phyloP scores from a whole-genome alignment of 768 basidiomycete genomes.

The Leccinellum luteum region DNA sequence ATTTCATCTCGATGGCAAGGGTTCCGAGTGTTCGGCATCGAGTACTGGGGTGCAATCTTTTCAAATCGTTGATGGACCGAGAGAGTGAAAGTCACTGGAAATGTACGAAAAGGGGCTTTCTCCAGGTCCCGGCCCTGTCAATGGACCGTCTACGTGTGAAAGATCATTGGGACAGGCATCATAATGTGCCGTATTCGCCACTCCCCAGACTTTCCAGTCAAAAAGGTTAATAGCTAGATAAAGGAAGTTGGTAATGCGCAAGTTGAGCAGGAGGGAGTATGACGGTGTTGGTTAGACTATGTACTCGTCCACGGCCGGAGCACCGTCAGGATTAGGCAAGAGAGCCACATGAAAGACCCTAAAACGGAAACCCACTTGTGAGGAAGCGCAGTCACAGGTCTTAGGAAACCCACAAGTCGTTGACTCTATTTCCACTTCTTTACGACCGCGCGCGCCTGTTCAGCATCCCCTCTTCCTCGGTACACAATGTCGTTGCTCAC shows the following conservation, averaged over 20 bases:
- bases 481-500: constrained; percentile 59
- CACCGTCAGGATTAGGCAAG: not conserved
- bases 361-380: constrained; percentile 24
- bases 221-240: not conserved
- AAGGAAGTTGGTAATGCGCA: not conserved
- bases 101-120: not conserved
- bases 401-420: constrained; percentile 18
- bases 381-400: constrained; percentile 31
- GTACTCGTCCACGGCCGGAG: not conserved
- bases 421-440: constrained; percentile 9
- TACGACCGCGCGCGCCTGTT: not conserved
- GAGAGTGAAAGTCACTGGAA: not conserved
- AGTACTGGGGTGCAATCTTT: not conserved
- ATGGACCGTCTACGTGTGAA: not conserved
- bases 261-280: not conserved
- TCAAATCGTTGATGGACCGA: not conserved
- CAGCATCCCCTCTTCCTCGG: not conserved
- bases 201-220: not conserved
- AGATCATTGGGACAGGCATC: not conserved
- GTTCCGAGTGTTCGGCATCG: not conserved
- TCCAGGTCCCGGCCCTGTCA: not conserved
- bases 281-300: not conserved
- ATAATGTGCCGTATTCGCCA: not conserved
- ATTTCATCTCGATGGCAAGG: constrained; percentile 5
- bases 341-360: constrained; percentile 17